A percentile compares a stretch with the other conserved stretches of the same genome.
phyloP scores from a whole-genome alignment of 805 yeast species.

The Maudiozyma barnettii region DNA sequence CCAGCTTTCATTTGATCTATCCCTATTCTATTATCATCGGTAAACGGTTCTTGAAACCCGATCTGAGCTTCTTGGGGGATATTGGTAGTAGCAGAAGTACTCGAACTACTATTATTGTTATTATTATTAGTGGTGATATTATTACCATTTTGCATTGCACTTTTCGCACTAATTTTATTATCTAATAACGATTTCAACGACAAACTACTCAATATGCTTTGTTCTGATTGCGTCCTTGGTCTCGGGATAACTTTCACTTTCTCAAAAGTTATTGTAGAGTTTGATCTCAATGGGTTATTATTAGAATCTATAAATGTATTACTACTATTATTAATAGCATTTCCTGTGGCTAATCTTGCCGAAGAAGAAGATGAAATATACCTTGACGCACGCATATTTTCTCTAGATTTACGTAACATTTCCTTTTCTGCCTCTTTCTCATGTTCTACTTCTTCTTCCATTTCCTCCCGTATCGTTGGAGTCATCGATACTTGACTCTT shows the following conservation, averaged over 20 bases:
- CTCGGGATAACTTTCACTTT: conserved; percentile 52
- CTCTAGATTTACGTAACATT: neutral
- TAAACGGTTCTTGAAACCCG: conserved; percentile 29
- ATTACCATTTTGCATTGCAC: neutral
- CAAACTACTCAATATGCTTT: conserved; percentile 44
- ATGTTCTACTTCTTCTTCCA: conserved; percentile 1
- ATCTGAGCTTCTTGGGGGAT: conserved; percentile 8
- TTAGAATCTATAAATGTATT: neutral
- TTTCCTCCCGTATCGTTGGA: conserved; percentile 3
- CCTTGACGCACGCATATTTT: neutral
- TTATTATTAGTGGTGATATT: conserved; percentile 6
- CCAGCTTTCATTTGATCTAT: neutral
- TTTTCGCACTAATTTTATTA: conserved; percentile 1
- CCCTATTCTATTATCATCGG: conserved; percentile 20
- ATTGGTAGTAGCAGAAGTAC: conserved; percentile 2
- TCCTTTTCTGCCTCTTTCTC: neutral
- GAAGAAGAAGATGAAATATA: neutral
- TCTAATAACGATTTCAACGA: conserved; percentile 53
- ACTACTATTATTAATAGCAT: neutral
- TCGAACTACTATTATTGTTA: conserved; percentile 1
- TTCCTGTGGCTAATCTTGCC: neutral
- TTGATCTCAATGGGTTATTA: neutral
- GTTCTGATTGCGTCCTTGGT: conserved; percentile 32
- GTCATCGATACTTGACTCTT: neutral
- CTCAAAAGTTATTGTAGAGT: conserved; percentile 28